phyloP scores from a whole-genome alignment of 805 yeast species.

The Groenewaldozyma salmanticensis region DNA sequence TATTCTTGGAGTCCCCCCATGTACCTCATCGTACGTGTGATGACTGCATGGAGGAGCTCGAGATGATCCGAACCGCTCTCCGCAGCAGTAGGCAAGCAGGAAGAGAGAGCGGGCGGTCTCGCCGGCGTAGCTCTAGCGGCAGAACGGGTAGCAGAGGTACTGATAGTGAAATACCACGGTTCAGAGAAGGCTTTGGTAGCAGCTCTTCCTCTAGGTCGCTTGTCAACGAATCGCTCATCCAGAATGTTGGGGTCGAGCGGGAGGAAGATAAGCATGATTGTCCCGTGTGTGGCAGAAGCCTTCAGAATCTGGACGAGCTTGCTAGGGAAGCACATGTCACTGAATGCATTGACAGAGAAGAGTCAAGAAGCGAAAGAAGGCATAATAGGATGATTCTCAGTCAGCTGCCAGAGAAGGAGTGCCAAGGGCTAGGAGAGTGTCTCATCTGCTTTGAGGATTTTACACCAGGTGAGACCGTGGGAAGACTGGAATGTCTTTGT shows the following conservation, averaged over 20 bases:
- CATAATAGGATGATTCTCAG: conserved; percentile 83
- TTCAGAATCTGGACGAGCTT: conserved; percentile 21
- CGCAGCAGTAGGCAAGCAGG: conserved; percentile 6
- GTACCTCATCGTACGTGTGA: conserved; percentile 68
- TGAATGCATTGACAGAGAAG: conserved; percentile 54
- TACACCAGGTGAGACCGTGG: conserved; percentile 78
- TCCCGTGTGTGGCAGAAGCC: conserved; percentile 30
- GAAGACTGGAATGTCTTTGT: conserved; percentile 87
- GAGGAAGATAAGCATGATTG: conserved; percentile 26
- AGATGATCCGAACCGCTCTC: conserved; percentile 18
- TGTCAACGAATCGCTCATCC: conserved; percentile 14
- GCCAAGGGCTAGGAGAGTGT: conserved; percentile 52
- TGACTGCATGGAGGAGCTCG: conserved; percentile 55
- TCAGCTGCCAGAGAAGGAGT: conserved; percentile 30
- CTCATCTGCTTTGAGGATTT: conserved; percentile 90
- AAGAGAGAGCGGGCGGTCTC: conserved; percentile 1
- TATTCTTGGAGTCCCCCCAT: conserved; percentile 40
- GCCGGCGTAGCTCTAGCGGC: neutral
- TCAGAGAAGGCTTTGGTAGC: neutral
- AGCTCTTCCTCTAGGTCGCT: conserved; percentile 1
- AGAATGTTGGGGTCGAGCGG: conserved; percentile 11
- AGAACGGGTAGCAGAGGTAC: neutral
- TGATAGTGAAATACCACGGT: conserved; percentile 1
- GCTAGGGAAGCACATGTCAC: conserved; percentile 59
- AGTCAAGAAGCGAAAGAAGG: conserved; percentile 30